These are phyloP conservation scores for Symbiodinium natans DNA, from an alignment of 73 alveolate species.

Conservation along the genomic window DNA sequence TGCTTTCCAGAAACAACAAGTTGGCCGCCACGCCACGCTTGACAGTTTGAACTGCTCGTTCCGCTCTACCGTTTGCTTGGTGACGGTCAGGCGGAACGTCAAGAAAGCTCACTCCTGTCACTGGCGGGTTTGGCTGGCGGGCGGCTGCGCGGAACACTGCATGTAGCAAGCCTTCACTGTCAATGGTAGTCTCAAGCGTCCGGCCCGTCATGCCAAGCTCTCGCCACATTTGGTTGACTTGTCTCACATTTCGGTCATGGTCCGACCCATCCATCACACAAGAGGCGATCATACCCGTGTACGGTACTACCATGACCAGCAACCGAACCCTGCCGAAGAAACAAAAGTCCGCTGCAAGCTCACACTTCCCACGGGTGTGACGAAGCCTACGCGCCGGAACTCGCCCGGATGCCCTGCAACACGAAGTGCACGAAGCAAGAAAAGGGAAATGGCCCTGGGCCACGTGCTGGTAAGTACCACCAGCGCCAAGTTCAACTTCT, in stretches of 20 bases:
- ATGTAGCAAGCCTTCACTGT: neutral
- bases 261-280: neutral
- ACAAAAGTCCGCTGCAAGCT: neutral
- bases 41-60: neutral
- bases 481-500: too few relatives aligned
- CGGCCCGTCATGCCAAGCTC: neutral
- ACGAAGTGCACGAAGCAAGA: neutral
- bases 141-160: neutral
- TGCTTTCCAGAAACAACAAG: neutral
- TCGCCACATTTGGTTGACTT: neutral
- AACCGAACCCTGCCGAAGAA: neutral
- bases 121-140: neutral
- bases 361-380: neutral
- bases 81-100: neutral
- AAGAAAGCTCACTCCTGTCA: neutral
- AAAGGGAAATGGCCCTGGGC: neutral
- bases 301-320: neutral
- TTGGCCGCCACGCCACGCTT: neutral
- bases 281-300: neutral
- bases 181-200: neutral
- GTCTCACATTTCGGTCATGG: too few relatives aligned
- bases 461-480: neutral
- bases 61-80: constrained; percentile 27
- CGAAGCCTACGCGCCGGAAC: constrained; percentile 7
- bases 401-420: neutral